These are phyloP conservation scores for Trichoderma polysporum DNA, from an alignment of 2,329 filamentous ascomycete genomes.

Conservation along the genomic window DNA sequence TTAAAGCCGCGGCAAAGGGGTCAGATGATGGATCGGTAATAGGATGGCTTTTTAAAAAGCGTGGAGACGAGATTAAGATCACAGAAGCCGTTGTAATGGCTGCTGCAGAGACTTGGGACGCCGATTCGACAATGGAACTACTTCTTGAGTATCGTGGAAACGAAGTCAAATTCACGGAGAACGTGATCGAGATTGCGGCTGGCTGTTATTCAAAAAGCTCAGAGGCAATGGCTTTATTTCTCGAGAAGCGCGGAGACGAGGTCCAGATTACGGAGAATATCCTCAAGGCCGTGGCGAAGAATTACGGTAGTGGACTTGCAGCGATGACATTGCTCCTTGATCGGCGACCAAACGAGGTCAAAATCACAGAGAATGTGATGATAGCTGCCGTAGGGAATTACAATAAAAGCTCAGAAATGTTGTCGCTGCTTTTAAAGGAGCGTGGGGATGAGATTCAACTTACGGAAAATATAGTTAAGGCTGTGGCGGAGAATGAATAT, in stretches of 20 bases:
- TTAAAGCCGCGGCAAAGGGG: background rate
- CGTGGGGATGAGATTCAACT: background rate
- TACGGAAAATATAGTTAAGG: background rate
- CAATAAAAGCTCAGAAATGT: background rate
- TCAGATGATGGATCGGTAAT: background rate
- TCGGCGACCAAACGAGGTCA: background rate
- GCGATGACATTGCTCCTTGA: background rate
- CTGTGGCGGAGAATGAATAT: background rate
- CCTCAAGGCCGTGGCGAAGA: background rate
- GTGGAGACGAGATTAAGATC: background rate
- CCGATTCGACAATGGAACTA: background rate
- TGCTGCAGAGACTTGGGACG: background rate
- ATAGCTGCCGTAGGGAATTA: background rate
- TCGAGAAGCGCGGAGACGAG: background rate
- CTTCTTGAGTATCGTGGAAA: background rate
- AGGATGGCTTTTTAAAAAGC: background rate
- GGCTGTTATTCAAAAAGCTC: background rate
- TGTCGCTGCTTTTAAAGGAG: background rate
- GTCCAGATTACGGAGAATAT: background rate
- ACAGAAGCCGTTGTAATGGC: background rate
- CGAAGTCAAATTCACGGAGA: background rate
- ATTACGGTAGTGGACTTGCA: background rate
- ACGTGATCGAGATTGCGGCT: background rate
- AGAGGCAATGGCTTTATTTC: background rate
- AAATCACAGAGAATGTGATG: background rate